Evolutionary conservation across 352 stramenopile species (phyloP).

Genomic region (Globisporangium irregulare): DNA sequence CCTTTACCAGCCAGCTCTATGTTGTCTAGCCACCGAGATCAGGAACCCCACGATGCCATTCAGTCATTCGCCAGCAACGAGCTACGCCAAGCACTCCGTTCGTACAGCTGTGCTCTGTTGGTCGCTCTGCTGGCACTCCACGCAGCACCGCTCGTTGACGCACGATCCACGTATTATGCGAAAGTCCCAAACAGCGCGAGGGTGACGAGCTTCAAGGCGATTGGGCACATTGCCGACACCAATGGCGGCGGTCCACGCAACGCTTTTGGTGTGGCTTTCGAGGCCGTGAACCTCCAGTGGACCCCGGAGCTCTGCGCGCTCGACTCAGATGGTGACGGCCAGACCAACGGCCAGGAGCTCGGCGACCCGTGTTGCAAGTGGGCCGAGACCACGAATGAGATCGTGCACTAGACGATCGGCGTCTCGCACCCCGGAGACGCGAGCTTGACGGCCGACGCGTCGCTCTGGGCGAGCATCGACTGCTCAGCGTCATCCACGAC

Average conservation of each 20-base stretch:
- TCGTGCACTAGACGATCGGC: slow-evolving; percentile 5
- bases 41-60: background rate
- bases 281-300: background rate
- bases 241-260: slow-evolving; percentile 22
- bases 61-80: background rate
- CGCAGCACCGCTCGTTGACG: background rate
- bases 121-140: background rate
- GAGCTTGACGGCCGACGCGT: slow-evolving; percentile 12
- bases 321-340: slow-evolving; percentile 41
- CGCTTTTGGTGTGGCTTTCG: slow-evolving; percentile 32
- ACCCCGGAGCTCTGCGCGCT: slow-evolving; percentile 16
- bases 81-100: background rate
- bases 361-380: slow-evolving; percentile 42
- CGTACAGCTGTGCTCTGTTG: background rate
- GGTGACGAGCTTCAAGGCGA: background rate
- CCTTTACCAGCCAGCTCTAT: background rate
- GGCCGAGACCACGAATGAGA: background rate
- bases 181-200: background rate
- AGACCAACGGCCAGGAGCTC: slow-evolving; percentile 57
- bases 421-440: slow-evolving; percentile 21
- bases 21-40: background rate
- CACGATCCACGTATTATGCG: background rate
- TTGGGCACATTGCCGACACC: background rate
- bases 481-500: slow-evolving; percentile 15
- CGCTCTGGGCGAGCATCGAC: slow-evolving; percentile 19